Evolutionary conservation across 352 stramenopile species (phyloP).

Genomic region (Phytophthora niederhauseri): DNA sequence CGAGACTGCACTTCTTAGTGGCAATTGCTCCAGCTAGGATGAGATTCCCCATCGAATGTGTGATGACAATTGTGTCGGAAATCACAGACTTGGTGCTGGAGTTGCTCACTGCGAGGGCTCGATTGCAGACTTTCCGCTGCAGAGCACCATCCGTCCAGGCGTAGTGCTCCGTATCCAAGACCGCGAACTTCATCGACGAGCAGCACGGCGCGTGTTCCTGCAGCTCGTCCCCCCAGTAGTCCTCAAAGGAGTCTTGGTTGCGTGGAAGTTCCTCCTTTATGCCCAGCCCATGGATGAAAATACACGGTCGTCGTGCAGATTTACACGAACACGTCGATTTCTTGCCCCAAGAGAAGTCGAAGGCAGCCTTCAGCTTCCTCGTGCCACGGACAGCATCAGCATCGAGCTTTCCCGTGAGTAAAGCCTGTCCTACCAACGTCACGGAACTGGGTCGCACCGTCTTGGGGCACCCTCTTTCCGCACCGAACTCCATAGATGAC

Average conservation of each 20-base stretch:
- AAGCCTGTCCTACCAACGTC: conserved; percentile 8
- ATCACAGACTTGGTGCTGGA: conserved; percentile 1
- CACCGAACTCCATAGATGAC: not conserved
- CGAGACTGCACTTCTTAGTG: conserved; percentile 16
- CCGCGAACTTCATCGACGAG: conserved; percentile 16
- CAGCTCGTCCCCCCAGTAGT: not conserved
- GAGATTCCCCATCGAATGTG: conserved; percentile 19
- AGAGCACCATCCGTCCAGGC: conserved; percentile 2
- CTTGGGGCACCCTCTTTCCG: not conserved
- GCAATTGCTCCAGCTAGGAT: conserved; percentile 27
- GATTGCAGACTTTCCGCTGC: conserved; percentile 16
- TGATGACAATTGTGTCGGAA: conserved; percentile 21
- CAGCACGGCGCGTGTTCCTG: conserved; percentile 10
- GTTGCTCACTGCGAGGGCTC: not conserved
- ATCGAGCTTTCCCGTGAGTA: conserved; percentile 10
- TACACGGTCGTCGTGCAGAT: conserved; percentile 29
- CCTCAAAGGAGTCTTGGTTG: conserved; percentile 17
- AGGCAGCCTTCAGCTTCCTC: conserved; percentile 12
- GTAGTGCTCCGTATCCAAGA: conserved; percentile 12
- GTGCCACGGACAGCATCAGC: not conserved
- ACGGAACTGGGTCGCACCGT: not conserved
- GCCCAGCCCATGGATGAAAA: conserved; percentile 43
- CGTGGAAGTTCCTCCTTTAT: conserved; percentile 16
- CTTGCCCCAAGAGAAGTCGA: conserved; percentile 21
- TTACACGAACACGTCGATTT: conserved; percentile 27